Evolutionary conservation across 768 basidiomycete species (phyloP).

Genomic region (Strobilomyces confusus): DNA sequence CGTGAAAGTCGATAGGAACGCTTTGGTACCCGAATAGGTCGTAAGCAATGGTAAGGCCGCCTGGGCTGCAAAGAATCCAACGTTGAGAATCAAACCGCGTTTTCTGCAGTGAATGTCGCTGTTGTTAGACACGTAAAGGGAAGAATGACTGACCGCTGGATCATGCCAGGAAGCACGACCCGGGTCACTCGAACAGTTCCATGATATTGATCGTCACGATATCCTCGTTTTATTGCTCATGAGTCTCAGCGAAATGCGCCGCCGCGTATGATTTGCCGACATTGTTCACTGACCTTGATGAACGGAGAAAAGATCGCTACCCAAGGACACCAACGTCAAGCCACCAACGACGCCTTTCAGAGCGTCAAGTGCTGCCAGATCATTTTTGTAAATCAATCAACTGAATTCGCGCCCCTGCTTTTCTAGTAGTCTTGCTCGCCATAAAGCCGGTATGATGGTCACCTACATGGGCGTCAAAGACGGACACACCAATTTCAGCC

Average conservation of each 20-base stretch:
- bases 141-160: slow-evolving; percentile 48
- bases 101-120: slow-evolving; percentile 42
- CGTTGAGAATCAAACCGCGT: slow-evolving; percentile 81
- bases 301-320: slow-evolving; percentile 32
- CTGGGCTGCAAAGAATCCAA: slow-evolving; percentile 88
- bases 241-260: slow-evolving; percentile 75
- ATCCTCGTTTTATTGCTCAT: slow-evolving; percentile 69
- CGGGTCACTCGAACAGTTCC: slow-evolving; percentile 79
- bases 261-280: slow-evolving; percentile 88
- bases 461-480: not conserved
- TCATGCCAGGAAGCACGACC: slow-evolving; percentile 79
- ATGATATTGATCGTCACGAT: slow-evolving; percentile 85
- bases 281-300: slow-evolving; percentile 74
- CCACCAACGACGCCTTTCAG: slow-evolving; percentile 44
- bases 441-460: slow-evolving; percentile 23
- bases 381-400: slow-evolving; percentile 70
- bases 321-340: slow-evolving; percentile 76
- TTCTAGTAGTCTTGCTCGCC: slow-evolving; percentile 35
- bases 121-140: not conserved
- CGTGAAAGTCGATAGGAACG: slow-evolving; percentile 82
- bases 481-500: slow-evolving; percentile 63
- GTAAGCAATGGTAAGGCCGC: slow-evolving; percentile 91
- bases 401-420: slow-evolving; percentile 57
- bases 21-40: slow-evolving; percentile 90
- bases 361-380: slow-evolving; percentile 47